Base-by-base conservation (phyloP, 768 basidiomycete species). In the Cantharellus anzutake region DNA sequence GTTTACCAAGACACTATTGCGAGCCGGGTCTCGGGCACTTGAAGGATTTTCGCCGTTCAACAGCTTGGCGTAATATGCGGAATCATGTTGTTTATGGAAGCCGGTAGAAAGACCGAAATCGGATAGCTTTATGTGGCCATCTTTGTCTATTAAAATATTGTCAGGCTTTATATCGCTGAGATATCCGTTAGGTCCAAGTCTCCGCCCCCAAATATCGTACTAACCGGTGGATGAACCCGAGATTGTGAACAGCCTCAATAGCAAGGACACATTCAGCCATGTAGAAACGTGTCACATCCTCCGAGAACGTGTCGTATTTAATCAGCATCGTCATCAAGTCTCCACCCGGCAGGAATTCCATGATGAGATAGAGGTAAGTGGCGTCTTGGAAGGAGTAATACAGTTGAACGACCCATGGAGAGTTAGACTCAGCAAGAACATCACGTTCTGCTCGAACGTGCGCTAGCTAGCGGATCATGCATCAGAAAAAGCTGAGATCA, bases 251-350 rank as follows among this genome's bases (percentile, higher is more conserved):
- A 2, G 94, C 90, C 68, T 98, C 94, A 63, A 99, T 97, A 4
- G 96, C 96, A 16, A 98, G 76, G 56, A 94, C 86, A 71, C 92
- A 97, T 73, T 99, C 85, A n/a, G 96, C 96, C 67, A 99, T 90
- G 71, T 99, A 98, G 71, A 98, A 98, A 58, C 94, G 80, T 60
- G 91, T 91, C 11, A 98, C 94, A 66, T 98, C 96, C 72, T 98
- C 94, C 0, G 88, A 88, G 72, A 98, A 98, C 0, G 93, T 96
- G 69, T 97, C 96, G 72, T 98, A 97, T 72, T 98, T 97, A 77
- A 98, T 97, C 60, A 97, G 76, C 94, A 98, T 98, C 3, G 93
- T 96, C 96, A 99, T 97, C 62, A 98, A 76, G 69, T 99, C 96
- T 40, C 96, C 96, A 52, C 96, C 96, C 59, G 94, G 93, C 52